Evolutionary conservation across 2,329 filamentous ascomycete species (phyloP).

Genomic region (Orbilia oligospora): DNA sequence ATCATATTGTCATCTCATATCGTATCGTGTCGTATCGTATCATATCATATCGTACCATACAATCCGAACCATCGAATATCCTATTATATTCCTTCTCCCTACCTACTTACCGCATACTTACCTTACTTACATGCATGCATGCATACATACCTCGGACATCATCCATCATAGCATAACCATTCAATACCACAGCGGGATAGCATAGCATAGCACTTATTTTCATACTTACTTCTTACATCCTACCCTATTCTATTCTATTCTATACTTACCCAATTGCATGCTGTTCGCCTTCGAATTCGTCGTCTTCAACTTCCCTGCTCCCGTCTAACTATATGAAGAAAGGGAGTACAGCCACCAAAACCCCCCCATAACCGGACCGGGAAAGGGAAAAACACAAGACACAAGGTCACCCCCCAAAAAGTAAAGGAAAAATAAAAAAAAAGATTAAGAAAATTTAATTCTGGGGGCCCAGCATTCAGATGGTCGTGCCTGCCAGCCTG

Average conservation of each 20-base stretch:
- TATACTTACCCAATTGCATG: not conserved
- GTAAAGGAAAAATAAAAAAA: not conserved
- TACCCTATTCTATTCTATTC: too few species aligned
- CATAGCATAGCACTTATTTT: too few species aligned
- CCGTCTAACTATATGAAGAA: slow-evolving; percentile 42
- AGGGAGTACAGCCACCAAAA: slow-evolving; percentile 30
- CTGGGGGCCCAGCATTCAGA: slow-evolving; percentile 32
- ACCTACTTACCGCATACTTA: too few species aligned
- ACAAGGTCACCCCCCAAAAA: not conserved
- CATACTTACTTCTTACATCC: too few species aligned
- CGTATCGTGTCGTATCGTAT: too few species aligned
- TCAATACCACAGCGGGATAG: not conserved
- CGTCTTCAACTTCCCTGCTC: not conserved
- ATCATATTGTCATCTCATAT: too few species aligned
- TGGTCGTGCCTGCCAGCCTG: slow-evolving; percentile 13
- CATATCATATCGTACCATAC: too few species aligned
- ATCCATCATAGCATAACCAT: not conserved
- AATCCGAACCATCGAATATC: too few species aligned
- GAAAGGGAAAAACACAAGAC: slow-evolving; percentile 29
- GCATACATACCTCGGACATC: not conserved
- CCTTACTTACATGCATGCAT: too few species aligned
- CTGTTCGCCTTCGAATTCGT: not conserved
- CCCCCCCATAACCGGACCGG: slow-evolving; percentile 36
- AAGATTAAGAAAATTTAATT: slow-evolving; percentile 1
- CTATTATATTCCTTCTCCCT: not conserved